phyloP scores from a whole-genome alignment of 129 eudicot species.

The Chrysanthemum makinoi region DNA sequence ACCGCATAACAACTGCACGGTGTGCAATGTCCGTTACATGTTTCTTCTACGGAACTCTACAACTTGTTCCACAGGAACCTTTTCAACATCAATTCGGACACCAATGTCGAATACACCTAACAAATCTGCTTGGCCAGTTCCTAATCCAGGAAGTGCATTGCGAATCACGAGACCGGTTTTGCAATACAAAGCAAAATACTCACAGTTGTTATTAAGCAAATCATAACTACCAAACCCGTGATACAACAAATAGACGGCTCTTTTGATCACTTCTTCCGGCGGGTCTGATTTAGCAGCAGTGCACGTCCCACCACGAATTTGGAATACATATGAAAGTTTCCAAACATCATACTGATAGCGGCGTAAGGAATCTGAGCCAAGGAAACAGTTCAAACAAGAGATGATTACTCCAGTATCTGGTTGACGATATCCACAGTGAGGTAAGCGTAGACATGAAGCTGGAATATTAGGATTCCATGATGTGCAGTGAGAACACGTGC shows the following conservation, averaged over 20 bases:
- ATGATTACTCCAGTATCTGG: no score
- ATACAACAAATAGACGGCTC: constrained; percentile 35
- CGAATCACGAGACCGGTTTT: constrained; percentile 42
- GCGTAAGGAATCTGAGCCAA: no score
- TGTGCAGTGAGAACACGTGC: no score
- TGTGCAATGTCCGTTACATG: neutral
- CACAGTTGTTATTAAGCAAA: constrained; percentile 48
- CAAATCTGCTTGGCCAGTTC: neutral
- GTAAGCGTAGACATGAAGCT: constrained; percentile 9
- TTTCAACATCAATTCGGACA: neutral
- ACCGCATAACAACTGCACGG: no score
- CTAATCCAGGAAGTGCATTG: constrained; percentile 20
- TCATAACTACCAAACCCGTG: constrained; percentile 59
- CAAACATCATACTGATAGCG: no score
- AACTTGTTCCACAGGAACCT: neutral
- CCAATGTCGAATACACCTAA: neutral
- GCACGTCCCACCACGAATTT: no score
- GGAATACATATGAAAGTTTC: no score
- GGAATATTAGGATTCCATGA: neutral
- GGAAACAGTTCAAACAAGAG: no score
- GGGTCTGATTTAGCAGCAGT: no score
- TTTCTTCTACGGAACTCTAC: neutral
- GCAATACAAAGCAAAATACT: constrained; percentile 63
- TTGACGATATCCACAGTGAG: no score
- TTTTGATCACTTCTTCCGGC: no score